phyloP scores from a whole-genome alignment of 148 eudicot species.

The Diospyros lotus region DNA sequence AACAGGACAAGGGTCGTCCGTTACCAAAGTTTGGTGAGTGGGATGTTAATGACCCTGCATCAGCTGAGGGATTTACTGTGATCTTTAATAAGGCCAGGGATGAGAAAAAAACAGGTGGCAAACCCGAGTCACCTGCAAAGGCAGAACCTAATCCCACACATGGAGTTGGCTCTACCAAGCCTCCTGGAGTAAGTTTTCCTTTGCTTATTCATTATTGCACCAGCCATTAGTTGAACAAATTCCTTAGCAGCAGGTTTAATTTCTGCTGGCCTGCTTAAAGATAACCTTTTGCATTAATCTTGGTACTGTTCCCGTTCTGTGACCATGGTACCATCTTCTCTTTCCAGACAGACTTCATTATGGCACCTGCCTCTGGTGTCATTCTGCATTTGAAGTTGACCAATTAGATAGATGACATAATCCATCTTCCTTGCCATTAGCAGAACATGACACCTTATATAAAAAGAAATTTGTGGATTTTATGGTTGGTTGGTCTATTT shows the following conservation, averaged over 20 bases:
- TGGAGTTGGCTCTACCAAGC: constrained; percentile 43
- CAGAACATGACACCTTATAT: background rate
- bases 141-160: constrained; percentile 34
- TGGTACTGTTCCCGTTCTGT: background rate
- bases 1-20: constrained; percentile 77
- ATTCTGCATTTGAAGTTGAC: background rate
- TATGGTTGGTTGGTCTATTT: too few relatives aligned
- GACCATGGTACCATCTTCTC: background rate
- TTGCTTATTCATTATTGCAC: background rate
- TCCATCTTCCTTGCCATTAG: background rate
- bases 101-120: constrained; percentile 86
- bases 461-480: background rate
- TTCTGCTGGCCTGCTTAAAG: background rate
- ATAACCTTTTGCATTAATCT: background rate
- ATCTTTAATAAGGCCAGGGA: constrained; percentile 84
- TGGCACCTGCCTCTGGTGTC: background rate
- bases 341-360: background rate
- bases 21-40: constrained; percentile 89
- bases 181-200: constrained; percentile 56
- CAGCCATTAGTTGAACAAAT: background rate
- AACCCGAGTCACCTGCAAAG: constrained; percentile 62
- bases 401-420: background rate
- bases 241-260: background rate
- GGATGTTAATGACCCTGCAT: constrained; percentile 88
- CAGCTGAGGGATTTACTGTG: constrained; percentile 89